phyloP scores from a whole-genome alignment of 1,284 basidiomycete genomes.

The Ceratobasidium sp. region DNA sequence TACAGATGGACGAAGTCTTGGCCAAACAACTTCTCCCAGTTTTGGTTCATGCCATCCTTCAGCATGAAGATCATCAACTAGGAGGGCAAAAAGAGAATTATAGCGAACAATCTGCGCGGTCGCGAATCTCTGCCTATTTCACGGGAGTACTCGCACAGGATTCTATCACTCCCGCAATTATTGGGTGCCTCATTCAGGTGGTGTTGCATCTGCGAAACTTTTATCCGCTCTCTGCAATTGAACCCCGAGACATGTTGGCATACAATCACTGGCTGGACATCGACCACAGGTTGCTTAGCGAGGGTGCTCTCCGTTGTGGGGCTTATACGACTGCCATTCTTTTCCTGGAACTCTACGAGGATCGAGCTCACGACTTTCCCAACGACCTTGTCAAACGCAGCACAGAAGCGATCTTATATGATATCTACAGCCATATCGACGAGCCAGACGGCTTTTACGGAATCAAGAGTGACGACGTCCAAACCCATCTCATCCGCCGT shows the following conservation, averaged over 20 bases:
- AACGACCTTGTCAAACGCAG: constrained; percentile 45
- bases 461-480: constrained; percentile 71
- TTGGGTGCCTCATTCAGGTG: constrained; percentile 73
- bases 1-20: constrained; percentile 63
- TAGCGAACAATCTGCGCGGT: neutral
- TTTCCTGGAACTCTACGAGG: constrained; percentile 75
- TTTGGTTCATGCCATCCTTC: constrained; percentile 74
- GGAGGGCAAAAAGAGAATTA: constrained; percentile 3
- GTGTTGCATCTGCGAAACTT: constrained; percentile 84
- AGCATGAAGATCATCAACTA: constrained; percentile 41
- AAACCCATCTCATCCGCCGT: constrained; percentile 78
- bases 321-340: constrained; percentile 88
- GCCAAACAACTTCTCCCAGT: constrained; percentile 74
- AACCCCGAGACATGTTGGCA: constrained; percentile 60
- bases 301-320: constrained; percentile 76
- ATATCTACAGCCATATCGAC: constrained; percentile 93
- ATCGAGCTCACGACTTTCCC: constrained; percentile 42
- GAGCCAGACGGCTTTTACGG: constrained; percentile 99
- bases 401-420: constrained; percentile 76
- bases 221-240: constrained; percentile 48
- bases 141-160: constrained; percentile 59
- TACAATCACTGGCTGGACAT: constrained; percentile 87
- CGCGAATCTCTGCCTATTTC: constrained; percentile 64
- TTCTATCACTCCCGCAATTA: constrained; percentile 55
- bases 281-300: constrained; percentile 74